Conservation (phyloP, 192 early-diverging fungal genomes). For the Coemansia nantahalensis region DNA sequence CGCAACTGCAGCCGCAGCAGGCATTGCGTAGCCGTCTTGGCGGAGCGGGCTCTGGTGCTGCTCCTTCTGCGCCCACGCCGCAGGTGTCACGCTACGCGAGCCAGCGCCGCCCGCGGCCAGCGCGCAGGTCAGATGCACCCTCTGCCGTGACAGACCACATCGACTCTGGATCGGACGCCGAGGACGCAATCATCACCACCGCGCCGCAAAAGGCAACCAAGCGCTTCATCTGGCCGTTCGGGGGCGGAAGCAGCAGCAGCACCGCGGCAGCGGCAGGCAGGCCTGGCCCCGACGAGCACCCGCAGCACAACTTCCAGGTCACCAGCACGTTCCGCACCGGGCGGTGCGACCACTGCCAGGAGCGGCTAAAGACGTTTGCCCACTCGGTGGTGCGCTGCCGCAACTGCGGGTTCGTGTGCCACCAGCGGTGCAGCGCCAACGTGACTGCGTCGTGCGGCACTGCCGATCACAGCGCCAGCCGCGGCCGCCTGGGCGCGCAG, state of each 20-base stretch:
- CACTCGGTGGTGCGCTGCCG: constrained; percentile 43
- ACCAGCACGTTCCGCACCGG: constrained; percentile 40
- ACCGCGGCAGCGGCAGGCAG: constrained; percentile 2
- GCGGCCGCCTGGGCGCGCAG: neutral
- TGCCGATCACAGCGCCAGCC: neutral
- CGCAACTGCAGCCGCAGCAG: constrained; percentile 1
- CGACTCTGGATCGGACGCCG: constrained; percentile 45
- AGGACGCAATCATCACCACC: constrained; percentile 48
- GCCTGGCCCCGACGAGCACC: constrained; percentile 7
- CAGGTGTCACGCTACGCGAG: constrained; percentile 23
- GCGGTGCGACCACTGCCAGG: constrained; percentile 50
- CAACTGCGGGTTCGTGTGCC: constrained; percentile 50
- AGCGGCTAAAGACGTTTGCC: constrained; percentile 44
- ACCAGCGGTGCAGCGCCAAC: constrained; percentile 40
- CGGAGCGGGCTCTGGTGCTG: too few relatives aligned
- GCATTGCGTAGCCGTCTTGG: too few relatives aligned
- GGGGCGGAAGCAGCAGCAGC: constrained; percentile 17
- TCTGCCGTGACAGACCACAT: constrained; percentile 10
- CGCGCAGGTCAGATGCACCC: constrained; percentile 13
- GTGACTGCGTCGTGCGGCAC: constrained; percentile 37
- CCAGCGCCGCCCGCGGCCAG: constrained; percentile 29
- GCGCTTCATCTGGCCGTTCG: constrained; percentile 53
- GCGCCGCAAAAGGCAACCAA: constrained; percentile 51
- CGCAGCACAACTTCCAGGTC: constrained; percentile 44
- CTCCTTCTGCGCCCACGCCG: neutral